Evolutionary conservation across 306 rosid species (phyloP).

Genomic region (Prunus fruticosa): DNA sequence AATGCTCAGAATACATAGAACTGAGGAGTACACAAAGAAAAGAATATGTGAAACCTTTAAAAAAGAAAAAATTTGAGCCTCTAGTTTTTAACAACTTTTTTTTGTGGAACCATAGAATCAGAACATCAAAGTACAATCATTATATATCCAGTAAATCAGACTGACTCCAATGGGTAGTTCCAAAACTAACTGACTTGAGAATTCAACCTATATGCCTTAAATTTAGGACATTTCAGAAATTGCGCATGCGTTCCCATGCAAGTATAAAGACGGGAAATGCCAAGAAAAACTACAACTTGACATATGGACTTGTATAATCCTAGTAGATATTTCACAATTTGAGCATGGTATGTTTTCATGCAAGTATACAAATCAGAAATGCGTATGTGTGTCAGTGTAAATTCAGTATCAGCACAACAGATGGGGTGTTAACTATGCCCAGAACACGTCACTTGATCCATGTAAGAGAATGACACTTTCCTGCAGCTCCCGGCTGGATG

Average conservation of each 20-base stretch:
- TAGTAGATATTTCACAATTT: constrained; percentile 1
- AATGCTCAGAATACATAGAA: background rate
- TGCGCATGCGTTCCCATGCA: background rate
- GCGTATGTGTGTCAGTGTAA: background rate
- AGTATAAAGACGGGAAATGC: background rate
- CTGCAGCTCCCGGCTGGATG: background rate
- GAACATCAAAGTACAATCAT: background rate
- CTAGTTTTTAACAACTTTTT: background rate
- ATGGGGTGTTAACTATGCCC: background rate
- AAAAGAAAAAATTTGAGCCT: background rate
- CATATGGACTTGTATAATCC: background rate
- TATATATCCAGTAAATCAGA: background rate
- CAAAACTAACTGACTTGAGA: background rate
- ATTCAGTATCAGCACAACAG: background rate
- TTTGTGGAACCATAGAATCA: background rate
- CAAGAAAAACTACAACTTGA: background rate
- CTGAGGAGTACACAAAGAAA: background rate
- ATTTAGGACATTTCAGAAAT: background rate
- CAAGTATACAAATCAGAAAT: background rate
- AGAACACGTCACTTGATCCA: background rate
- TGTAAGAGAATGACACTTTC: background rate
- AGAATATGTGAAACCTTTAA: background rate
- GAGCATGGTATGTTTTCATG: background rate
- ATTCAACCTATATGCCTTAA: background rate
- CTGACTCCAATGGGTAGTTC: background rate